Conservation (phyloP, 495 filamentous ascomycete genomes). For the Trichocladium uniseriatum region DNA sequence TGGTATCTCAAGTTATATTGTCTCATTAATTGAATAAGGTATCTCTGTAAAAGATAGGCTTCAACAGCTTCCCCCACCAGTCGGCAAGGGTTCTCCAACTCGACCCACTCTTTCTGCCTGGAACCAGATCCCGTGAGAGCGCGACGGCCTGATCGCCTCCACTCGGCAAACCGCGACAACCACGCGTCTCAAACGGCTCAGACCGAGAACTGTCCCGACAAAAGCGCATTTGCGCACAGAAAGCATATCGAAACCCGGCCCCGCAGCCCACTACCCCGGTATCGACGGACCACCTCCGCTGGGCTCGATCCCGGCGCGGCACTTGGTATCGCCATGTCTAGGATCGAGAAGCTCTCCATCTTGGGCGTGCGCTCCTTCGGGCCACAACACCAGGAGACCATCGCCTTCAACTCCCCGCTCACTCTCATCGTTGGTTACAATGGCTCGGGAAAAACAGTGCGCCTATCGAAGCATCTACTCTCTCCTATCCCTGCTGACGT, state of each 20-base stretch:
- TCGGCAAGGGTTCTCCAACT: no score
- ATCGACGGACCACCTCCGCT: no score
- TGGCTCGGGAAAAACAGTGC: constrained; percentile 82
- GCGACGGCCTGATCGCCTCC: neutral
- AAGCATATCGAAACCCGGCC: no score
- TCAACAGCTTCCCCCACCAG: no score
- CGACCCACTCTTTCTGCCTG: neutral
- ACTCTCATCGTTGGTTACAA: constrained; percentile 96
- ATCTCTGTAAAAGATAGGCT: no score
- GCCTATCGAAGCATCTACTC: constrained; percentile 23
- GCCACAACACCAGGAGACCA: constrained; percentile 64
- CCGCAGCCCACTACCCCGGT: no score
- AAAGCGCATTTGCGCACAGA: no score
- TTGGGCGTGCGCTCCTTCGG: constrained; percentile 87
- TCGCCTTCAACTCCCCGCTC: constrained; percentile 79
- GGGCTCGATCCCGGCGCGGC: no score
- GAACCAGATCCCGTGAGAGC: constrained; percentile 1
- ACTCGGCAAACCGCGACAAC: constrained; percentile 4
- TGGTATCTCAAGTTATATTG: no score
- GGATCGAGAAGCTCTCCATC: constrained; percentile 84
- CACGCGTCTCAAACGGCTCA: neutral
- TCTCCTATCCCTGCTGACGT: constrained; percentile 14
- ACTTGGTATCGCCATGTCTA: constrained; percentile 46
- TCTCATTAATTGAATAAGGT: no score
- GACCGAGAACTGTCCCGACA: no score